Evolutionary conservation across 2,329 filamentous ascomycete genomes (phyloP).

Genomic region (Thelonectria olida): DNA sequence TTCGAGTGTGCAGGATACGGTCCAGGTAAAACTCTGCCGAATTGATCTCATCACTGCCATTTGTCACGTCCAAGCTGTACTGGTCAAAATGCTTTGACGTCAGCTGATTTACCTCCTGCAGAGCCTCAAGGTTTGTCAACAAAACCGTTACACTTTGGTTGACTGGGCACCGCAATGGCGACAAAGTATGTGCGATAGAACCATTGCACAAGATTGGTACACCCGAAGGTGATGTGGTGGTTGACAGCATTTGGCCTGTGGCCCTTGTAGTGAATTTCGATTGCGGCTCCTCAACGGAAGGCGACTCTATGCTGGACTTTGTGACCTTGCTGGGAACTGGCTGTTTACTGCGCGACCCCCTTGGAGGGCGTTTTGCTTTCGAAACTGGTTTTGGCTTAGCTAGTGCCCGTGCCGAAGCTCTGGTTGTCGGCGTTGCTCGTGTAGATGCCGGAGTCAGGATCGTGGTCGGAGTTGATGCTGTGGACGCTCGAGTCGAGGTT

Average conservation of each 20-base stretch:
- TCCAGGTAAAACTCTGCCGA: conserved; percentile 46
- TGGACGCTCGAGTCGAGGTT: background rate
- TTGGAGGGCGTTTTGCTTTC: background rate
- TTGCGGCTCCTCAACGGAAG: background rate
- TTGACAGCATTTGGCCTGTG: background rate
- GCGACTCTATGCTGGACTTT: background rate
- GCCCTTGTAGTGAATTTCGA: background rate
- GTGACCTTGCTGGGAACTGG: background rate
- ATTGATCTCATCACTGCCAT: conserved; percentile 29
- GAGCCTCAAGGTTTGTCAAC: conserved; percentile 33
- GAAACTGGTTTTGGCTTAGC: background rate
- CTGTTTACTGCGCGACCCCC: background rate
- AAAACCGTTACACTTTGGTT: conserved; percentile 27
- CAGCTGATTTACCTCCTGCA: conserved; percentile 38
- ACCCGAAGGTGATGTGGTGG: background rate
- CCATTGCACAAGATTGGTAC: background rate
- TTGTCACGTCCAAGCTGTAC: conserved; percentile 42
- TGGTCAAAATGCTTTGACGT: conserved; percentile 44
- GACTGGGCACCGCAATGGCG: background rate
- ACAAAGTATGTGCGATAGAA: background rate
- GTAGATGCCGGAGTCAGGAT: background rate
- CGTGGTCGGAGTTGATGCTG: background rate
- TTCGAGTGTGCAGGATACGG: conserved; percentile 36
- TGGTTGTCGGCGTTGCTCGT: background rate
- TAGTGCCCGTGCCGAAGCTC: background rate